phyloP scores from a whole-genome alignment of 129 eudicot species.

The Erigeron canadensis region DNA sequence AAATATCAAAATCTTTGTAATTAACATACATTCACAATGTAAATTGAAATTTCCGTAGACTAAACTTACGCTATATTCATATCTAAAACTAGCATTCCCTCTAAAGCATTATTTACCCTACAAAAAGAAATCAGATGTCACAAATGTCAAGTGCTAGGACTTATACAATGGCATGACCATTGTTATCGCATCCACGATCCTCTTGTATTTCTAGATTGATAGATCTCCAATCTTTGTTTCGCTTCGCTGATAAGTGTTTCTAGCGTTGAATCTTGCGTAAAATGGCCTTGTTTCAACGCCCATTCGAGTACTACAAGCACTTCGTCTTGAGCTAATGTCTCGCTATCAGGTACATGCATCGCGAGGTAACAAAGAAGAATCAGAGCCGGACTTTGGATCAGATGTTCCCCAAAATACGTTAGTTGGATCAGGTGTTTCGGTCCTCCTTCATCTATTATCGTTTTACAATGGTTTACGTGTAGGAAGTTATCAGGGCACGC shows the following conservation, averaged over 20 bases:
- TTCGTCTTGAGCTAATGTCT: conserved; percentile 50
- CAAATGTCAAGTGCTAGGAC: neutral
- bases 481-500: conserved; percentile 53
- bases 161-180: neutral
- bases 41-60: no score
- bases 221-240: conserved; percentile 53
- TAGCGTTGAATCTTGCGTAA: conserved; percentile 39
- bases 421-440: conserved; percentile 49
- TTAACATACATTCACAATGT: no score
- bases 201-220: conserved; percentile 43
- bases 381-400: conserved; percentile 42
- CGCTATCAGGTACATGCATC: conserved; percentile 53
- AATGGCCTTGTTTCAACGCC: conserved; percentile 48
- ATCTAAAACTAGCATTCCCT: no score
- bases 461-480: conserved; percentile 44
- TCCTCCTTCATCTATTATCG: conserved; percentile 46
- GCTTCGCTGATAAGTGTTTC: conserved; percentile 42
- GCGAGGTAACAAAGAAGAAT: conserved; percentile 51
- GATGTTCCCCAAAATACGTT: conserved; percentile 55
- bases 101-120: neutral
- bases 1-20: no score
- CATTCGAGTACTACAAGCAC: conserved; percentile 57
- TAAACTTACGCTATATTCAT: no score
- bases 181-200: conserved; percentile 28
- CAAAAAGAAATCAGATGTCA: neutral